Conservation (phyloP, 352 stramenopile genomes). For the Pythium pyrilobum region DNA sequence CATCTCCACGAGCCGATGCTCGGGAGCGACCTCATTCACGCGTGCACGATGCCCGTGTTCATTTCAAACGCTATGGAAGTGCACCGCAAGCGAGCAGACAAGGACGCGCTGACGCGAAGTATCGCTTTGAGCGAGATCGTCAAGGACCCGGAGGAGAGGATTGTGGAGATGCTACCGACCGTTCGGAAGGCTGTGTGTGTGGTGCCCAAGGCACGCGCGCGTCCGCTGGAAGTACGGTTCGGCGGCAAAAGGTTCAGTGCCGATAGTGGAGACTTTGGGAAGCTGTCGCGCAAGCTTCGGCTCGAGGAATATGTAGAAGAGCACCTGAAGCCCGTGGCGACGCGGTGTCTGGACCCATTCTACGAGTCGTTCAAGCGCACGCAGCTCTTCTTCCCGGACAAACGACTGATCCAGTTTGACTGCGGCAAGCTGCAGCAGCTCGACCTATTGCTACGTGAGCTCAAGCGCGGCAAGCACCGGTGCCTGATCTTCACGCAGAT, state of each 20-base stretch:
- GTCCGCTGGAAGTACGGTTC: constrained; percentile 30
- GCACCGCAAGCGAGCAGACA: constrained; percentile 25
- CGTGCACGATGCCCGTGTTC: constrained; percentile 53
- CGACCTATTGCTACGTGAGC: constrained; percentile 89
- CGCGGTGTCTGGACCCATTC: constrained; percentile 35
- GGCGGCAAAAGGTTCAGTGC: constrained; percentile 33
- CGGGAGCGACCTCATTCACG: constrained; percentile 36
- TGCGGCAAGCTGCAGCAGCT: constrained; percentile 91
- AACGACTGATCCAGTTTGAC: constrained; percentile 96
- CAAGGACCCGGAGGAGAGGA: constrained; percentile 31
- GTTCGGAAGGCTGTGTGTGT: constrained; percentile 69
- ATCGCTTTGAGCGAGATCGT: constrained; percentile 48
- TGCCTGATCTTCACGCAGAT: constrained; percentile 98
- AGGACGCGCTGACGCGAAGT: constrained; percentile 14
- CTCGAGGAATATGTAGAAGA: constrained; percentile 19
- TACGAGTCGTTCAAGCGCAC: constrained; percentile 67
- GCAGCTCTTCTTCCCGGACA: constrained; percentile 96
- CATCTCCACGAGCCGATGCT: constrained; percentile 34
- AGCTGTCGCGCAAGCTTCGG: constrained; percentile 31
- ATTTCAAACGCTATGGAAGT: constrained; percentile 74
- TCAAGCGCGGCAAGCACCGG: constrained; percentile 94
- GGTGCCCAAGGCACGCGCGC: constrained; percentile 61
- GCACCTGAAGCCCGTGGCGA: constrained; percentile 26
- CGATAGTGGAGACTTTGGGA: constrained; percentile 5
- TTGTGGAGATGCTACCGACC: constrained; percentile 34